phyloP scores from a whole-genome alignment of 768 basidiomycete genomes.

The Podaxis carcinomalis region DNA sequence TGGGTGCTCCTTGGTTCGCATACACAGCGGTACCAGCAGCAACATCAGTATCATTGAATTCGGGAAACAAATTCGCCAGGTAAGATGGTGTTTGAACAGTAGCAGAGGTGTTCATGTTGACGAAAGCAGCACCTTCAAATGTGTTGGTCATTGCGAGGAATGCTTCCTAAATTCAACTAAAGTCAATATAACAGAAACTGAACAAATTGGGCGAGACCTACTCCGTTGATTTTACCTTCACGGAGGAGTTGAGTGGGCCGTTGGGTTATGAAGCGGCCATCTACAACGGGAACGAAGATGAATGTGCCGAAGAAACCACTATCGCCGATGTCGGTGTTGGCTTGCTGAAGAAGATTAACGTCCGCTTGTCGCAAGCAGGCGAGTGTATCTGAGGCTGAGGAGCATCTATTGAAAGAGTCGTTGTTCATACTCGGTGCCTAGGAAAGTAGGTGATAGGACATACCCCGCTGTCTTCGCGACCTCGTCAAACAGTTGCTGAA shows the following conservation, averaged over 20 bases:
- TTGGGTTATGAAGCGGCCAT: conserved; percentile 40
- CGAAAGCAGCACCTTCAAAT: conserved; percentile 34
- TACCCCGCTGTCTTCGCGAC: conserved; percentile 33
- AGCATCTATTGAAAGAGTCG: conserved; percentile 26
- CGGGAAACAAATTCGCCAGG: conserved; percentile 34
- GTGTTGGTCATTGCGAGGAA: conserved; percentile 36
- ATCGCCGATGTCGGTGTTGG: conserved; percentile 25
- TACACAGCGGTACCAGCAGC: conserved; percentile 4
- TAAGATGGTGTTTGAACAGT: conserved; percentile 26
- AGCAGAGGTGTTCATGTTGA: conserved; percentile 22
- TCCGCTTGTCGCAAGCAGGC: conserved; percentile 36
- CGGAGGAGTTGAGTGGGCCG: conserved; percentile 34
- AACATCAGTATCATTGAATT: conserved; percentile 23
- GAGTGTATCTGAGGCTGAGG: conserved; percentile 25
- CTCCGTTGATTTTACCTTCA: conserved; percentile 37
- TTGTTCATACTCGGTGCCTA: neutral
- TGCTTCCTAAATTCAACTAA: conserved; percentile 19
- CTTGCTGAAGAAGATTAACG: conserved; percentile 24
- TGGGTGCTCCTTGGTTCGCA: neutral
- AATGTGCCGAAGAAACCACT: conserved; percentile 36
- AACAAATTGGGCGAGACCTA: conserved; percentile 15
- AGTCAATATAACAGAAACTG: neutral
- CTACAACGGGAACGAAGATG: conserved; percentile 42
- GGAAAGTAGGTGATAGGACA: neutral
- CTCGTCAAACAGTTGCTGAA: conserved; percentile 6